phyloP scores from a whole-genome alignment of 345 rosid genomes.

The Combretum micranthum region DNA sequence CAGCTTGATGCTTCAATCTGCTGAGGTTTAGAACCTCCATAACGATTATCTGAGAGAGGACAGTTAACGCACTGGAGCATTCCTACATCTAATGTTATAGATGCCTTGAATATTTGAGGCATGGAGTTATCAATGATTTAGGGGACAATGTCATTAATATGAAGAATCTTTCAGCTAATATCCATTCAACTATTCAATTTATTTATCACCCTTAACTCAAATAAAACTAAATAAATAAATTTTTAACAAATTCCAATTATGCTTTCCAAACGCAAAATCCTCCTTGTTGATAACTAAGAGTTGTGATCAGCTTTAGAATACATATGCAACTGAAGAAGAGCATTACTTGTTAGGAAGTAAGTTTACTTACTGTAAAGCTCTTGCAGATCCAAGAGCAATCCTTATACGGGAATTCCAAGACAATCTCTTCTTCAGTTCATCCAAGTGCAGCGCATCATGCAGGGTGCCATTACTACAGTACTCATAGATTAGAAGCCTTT shows the following conservation, averaged over 20 bases:
- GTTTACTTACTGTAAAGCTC: slow-evolving; percentile 81
- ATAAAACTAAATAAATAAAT: too few relatives aligned
- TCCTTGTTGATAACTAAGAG: too few relatives aligned
- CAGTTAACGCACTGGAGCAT: too few relatives aligned
- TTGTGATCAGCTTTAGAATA: neutral
- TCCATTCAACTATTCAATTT: neutral
- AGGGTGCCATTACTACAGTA: slow-evolving; percentile 80
- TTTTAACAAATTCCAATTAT: too few relatives aligned
- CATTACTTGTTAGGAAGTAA: neutral
- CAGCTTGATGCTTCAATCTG: neutral
- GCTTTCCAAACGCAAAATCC: too few relatives aligned
- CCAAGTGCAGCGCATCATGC: slow-evolving; percentile 78
- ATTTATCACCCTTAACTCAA: neutral
- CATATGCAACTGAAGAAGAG: neutral
- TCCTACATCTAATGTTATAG: too few relatives aligned
- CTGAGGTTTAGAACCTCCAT: too few relatives aligned
- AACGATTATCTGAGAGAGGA: too few relatives aligned
- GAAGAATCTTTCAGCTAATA: neutral
- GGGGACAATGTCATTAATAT: neutral
- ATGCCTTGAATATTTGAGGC: too few relatives aligned
- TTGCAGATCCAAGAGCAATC: slow-evolving; percentile 93
- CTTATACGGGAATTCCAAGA: slow-evolving; percentile 78
- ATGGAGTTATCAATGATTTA: too few relatives aligned
- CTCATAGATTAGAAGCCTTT: slow-evolving; percentile 85
- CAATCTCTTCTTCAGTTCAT: slow-evolving; percentile 55